phyloP scores from a whole-genome alignment of 768 basidiomycete genomes.

The Boletus insuetus region DNA sequence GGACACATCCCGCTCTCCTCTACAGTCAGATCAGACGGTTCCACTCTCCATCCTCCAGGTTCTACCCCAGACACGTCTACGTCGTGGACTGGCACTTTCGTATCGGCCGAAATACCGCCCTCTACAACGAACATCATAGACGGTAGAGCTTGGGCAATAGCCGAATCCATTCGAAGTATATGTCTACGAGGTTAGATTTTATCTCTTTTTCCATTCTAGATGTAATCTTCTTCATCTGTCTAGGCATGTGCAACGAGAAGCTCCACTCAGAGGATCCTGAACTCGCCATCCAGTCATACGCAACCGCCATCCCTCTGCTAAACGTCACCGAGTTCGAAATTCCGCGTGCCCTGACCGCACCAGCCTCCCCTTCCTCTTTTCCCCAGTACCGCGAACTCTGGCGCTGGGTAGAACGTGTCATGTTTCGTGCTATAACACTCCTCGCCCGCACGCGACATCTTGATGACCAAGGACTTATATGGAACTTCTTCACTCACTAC shows the following conservation, averaged over 20 bases:
- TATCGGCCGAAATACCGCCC: slow-evolving; percentile 39
- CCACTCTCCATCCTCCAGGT: slow-evolving; percentile 36
- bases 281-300: slow-evolving; percentile 57
- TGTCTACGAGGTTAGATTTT: slow-evolving; percentile 68
- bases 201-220: neutral
- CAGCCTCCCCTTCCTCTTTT: slow-evolving; percentile 46
- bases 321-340: slow-evolving; percentile 47
- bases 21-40: slow-evolving; percentile 40
- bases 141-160: slow-evolving; percentile 68
- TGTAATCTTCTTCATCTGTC: neutral
- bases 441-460: slow-evolving; percentile 45
- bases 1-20: slow-evolving; percentile 48
- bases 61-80: slow-evolving; percentile 39
- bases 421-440: slow-evolving; percentile 78
- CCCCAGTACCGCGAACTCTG: slow-evolving; percentile 76
- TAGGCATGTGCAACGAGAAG: slow-evolving; percentile 77
- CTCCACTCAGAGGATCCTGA: slow-evolving; percentile 46
- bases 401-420: slow-evolving; percentile 77
- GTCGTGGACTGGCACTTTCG: slow-evolving; percentile 50
- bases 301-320: slow-evolving; percentile 54
- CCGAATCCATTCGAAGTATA: slow-evolving; percentile 70
- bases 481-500: slow-evolving; percentile 64
- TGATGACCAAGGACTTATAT: slow-evolving; percentile 45
- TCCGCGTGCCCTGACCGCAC: slow-evolving; percentile 30
- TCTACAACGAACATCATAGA: slow-evolving; percentile 58